Evolutionary conservation across 805 yeast species (phyloP).

Genomic region (Clavispora phyllophila): DNA sequence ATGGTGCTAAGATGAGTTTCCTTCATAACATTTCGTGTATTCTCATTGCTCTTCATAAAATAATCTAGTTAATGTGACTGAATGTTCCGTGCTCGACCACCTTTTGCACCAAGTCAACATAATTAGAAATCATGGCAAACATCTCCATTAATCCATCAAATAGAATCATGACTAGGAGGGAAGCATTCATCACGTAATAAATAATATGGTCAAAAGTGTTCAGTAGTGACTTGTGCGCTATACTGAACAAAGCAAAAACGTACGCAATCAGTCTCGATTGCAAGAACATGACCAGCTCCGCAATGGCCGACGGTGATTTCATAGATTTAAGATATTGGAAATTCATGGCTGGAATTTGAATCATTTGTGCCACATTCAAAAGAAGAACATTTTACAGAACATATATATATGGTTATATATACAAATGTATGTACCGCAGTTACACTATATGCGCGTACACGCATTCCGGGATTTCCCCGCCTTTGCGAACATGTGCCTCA

Average conservation of each 20-base stretch:
- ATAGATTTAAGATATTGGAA: background rate
- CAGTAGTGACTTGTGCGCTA: background rate
- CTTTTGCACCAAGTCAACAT: constrained; percentile 13
- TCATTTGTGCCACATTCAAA: background rate
- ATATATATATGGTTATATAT: background rate
- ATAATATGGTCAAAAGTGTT: background rate
- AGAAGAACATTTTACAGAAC: no score
- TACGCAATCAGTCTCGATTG: background rate
- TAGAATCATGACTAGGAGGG: constrained; percentile 10
- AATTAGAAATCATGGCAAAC: constrained; percentile 14
- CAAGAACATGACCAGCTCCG: background rate
- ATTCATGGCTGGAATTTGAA: background rate
- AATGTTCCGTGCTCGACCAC: constrained; percentile 20
- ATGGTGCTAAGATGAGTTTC: background rate
- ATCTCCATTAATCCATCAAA: constrained; percentile 16
- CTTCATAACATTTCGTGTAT: background rate
- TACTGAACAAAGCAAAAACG: background rate
- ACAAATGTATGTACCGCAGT: background rate
- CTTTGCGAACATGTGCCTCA: background rate
- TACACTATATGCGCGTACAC: background rate
- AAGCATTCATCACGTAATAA: constrained; percentile 9
- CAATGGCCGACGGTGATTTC: background rate
- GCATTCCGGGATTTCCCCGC: background rate
- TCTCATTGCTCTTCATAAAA: background rate
- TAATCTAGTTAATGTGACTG: constrained; percentile 19